Conservation (phyloP, 345 rosid species). For the Chamaenerion angustifolium region DNA sequence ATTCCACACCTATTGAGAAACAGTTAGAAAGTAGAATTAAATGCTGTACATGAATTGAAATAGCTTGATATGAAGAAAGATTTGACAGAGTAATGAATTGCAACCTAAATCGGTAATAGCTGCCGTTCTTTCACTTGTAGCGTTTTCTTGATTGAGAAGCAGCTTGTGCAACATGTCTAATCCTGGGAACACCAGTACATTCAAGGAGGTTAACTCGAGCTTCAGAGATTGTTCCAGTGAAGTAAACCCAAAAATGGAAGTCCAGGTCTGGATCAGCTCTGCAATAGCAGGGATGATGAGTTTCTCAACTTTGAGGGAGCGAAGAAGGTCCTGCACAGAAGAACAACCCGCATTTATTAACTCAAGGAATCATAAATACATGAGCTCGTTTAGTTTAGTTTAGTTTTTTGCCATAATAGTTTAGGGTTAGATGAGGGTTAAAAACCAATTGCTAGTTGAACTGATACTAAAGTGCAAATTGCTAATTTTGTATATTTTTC, state of each 20-base stretch:
- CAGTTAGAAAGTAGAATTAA: not conserved
- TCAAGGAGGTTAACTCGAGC: slow-evolving; percentile 45
- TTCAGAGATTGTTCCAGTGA: slow-evolving; percentile 34
- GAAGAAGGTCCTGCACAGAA: slow-evolving; percentile 13
- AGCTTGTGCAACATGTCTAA: slow-evolving; percentile 68
- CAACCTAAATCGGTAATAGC: slow-evolving; percentile 13
- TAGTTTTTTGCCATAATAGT: too few relatives aligned
- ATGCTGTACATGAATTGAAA: too few relatives aligned
- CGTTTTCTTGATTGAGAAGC: slow-evolving; percentile 25
- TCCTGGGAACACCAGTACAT: slow-evolving; percentile 72
- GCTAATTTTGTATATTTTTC: too few relatives aligned
- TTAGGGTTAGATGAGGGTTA: too few relatives aligned
- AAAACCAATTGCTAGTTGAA: too few relatives aligned
- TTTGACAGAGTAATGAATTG: too few relatives aligned
- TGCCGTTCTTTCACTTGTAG: slow-evolving; percentile 13
- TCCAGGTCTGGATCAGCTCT: slow-evolving; percentile 70
- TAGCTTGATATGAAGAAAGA: too few relatives aligned
- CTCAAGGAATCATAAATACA: too few relatives aligned
- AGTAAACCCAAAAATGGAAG: slow-evolving; percentile 54
- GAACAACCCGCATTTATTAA: too few relatives aligned
- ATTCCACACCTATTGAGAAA: not conserved
- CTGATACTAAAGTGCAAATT: too few relatives aligned
- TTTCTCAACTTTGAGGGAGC: slow-evolving; percentile 47
- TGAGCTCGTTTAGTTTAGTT: too few relatives aligned
- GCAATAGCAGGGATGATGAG: slow-evolving; percentile 72